Conservation (phyloP, 2,329 filamentous ascomycete species). For the Claviceps fusiformis region DNA sequence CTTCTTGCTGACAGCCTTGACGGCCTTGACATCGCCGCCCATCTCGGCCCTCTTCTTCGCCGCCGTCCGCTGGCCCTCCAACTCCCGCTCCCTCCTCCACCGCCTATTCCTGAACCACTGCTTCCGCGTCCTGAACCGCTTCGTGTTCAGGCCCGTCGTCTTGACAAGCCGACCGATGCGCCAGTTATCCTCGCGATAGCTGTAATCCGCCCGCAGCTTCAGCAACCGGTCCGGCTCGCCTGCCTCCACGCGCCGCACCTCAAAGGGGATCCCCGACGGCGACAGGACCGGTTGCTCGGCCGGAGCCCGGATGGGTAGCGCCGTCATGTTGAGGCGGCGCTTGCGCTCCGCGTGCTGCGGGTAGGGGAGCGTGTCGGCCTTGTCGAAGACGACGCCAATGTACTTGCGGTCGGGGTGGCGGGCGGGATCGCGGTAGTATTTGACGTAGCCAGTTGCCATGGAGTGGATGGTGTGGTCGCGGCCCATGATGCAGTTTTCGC, state of each 20-base stretch:
- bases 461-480: slow-evolving; percentile 94
- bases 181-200: slow-evolving; percentile 48
- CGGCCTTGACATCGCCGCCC: slow-evolving; percentile 16
- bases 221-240: slow-evolving; percentile 34
- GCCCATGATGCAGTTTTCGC: slow-evolving; percentile 90
- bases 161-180: slow-evolving; percentile 40
- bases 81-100: slow-evolving; percentile 28
- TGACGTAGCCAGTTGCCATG: slow-evolving; percentile 74
- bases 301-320: slow-evolving; percentile 29
- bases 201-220: slow-evolving; percentile 38
- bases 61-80: slow-evolving; percentile 28
- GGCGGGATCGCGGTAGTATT: slow-evolving; percentile 84
- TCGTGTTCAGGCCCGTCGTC: slow-evolving; percentile 36
- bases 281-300: slow-evolving; percentile 27
- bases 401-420: slow-evolving; percentile 79
- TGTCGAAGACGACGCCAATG: slow-evolving; percentile 85
- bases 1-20: slow-evolving; percentile 20
- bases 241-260: slow-evolving; percentile 27
- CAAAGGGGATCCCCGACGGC: slow-evolving; percentile 35
- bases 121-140: slow-evolving; percentile 36
- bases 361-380: slow-evolving; percentile 66
- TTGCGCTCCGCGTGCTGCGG: slow-evolving; percentile 59
- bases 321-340: slow-evolving; percentile 62
- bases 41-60: slow-evolving; percentile 19
- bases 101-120: slow-evolving; percentile 31